Evolutionary conservation across 2,329 filamentous ascomycete genomes (phyloP), one percentile per base, ranked within the genome.

Genomic region (Pestalotiopsis sp.): DNA sequence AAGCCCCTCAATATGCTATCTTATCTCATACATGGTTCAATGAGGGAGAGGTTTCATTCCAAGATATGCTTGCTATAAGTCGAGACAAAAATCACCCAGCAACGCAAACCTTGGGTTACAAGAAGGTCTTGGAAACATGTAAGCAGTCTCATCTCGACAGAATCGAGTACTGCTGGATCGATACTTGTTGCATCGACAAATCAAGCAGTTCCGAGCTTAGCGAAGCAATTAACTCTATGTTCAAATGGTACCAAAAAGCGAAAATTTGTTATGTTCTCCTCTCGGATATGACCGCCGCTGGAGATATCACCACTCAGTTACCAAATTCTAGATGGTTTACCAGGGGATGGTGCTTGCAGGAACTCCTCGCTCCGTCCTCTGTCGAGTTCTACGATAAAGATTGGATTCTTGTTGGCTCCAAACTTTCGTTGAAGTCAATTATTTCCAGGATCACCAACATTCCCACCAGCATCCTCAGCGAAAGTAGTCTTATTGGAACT

Each of bases 261-360:
- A 23, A 58, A 23, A 58, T 58, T 17, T 58, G 52, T 58, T 58
- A 58, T 20, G 52, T 20, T 14, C 23, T 17, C 20, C 20, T 58
- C 13, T 11, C 13, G 3, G 57, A 60, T 41, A 41, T 41, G 14
- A 41, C 39, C 11, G 39, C 39, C 39, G 11, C 39, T 14, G 14
- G 39, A 11, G 39, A 41, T 14, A 25, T 20, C 52, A 2, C 23
- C 11, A 20, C 52, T 11, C n/a, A 25, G n/a, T 41, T 64, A 7
- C 61, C n/a, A 11, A 12, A 23, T 4, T 27, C 27, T 31, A 7
- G 38, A 13, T 68, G 67, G 67, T 58, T 68, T n/a, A 68, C 31
- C 17, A 56, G 67, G 14, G 67, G 67, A 2, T 68, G 67, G 67
- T 65, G 61, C 2, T 41, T 68, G 17, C 67, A 68, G 62, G 67